Base-by-base conservation (phyloP, 306 rosid genomes). In the Rosa multiflora region DNA sequence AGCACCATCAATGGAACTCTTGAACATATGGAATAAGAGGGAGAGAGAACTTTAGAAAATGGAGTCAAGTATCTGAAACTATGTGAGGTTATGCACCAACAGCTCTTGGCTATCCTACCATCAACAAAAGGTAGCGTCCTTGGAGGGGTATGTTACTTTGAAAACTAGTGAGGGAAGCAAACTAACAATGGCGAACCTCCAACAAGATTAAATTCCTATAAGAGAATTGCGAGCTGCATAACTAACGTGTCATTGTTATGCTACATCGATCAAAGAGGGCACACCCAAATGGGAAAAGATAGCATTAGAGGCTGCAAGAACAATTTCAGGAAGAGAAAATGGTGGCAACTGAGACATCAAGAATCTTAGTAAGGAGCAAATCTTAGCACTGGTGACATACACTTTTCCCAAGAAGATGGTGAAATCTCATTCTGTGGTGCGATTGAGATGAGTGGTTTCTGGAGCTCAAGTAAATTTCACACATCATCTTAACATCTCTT, bases 301-400 rank as follows among this genome's bases (percentile, higher is more conserved):
- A 67, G 98, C 94, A 1, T 73, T 59, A n/a, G 99, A 95, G 81
- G 99, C 99, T 9, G 97, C 99, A 71, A 88, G 97, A 87, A 95
- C 98, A 78, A 87, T 95, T 67, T 98, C 98, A 72, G 98, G 99
- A 76, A 89, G 98, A 90, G 99, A 95, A 81, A 95, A 95, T 75
- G 99, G 98, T 0, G 99, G 98, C 72, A 95, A 95, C 39, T 95
- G 98, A 78, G 99, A 95, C 89, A 95, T 92, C 11, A 95, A 95
- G 80, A 91, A 92, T 80, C 92, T 94, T 0, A 94, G 92, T 62
- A 85, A 79, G 98, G 98, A 73, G 97, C 96, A 74, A 95, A 95
- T 83, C 88, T 95, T 49, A 95, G 99, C 81, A 85, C 97, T 6
- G 97, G 97, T 10, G 99, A 95, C 85, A 92, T 92, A 95, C 97